Percentiles rank a stretch among this genome's conserved stretches.
Conservation (phyloP, 805 yeast genomes). For the Yamadazyma akitaensis region DNA sequence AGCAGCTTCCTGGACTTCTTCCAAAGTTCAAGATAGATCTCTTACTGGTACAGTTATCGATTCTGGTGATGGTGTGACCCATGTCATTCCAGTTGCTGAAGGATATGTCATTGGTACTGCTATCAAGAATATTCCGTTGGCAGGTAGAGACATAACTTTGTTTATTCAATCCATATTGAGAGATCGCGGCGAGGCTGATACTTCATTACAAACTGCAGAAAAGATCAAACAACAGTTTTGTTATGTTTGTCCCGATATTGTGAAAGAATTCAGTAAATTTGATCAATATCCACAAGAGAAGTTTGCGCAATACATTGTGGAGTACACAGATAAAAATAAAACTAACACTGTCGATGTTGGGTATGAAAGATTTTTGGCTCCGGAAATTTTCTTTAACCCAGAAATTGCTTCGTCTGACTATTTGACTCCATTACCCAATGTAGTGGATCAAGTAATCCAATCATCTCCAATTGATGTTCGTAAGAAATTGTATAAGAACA, state of each 20-base stretch:
- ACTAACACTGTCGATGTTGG: conserved; percentile 78
- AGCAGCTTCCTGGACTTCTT: conserved; percentile 98
- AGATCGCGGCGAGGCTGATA: conserved; percentile 95
- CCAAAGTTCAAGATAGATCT: conserved; percentile 91
- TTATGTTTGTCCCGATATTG: conserved; percentile 96
- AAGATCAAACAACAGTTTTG: conserved; percentile 94
- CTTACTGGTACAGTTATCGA: conserved; percentile 98
- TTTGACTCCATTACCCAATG: conserved; percentile 93
- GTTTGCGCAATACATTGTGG: conserved; percentile 89
- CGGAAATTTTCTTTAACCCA: conserved; percentile 98
- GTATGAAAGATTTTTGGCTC: conserved; percentile 95
- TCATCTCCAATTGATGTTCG: conserved; percentile 97
- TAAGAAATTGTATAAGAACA: conserved; percentile 91
- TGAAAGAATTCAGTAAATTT: conserved; percentile 90
- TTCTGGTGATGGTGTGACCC: conserved; percentile 98
- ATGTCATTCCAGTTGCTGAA: conserved; percentile 98
- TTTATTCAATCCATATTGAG: conserved; percentile 91
- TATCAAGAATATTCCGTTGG: conserved; percentile 95
- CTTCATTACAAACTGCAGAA: conserved; percentile 93
- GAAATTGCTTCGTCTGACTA: conserved; percentile 95
- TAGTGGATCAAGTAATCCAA: conserved; percentile 93
- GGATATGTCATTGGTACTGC: conserved; percentile 98
- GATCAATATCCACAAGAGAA: conserved; percentile 87
- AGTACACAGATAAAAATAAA: conserved; percentile 66
- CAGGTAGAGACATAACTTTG: conserved; percentile 95